phyloP scores from a whole-genome alignment of 2,329 filamentous ascomycete species.

The Claviceps quebecensis region DNA sequence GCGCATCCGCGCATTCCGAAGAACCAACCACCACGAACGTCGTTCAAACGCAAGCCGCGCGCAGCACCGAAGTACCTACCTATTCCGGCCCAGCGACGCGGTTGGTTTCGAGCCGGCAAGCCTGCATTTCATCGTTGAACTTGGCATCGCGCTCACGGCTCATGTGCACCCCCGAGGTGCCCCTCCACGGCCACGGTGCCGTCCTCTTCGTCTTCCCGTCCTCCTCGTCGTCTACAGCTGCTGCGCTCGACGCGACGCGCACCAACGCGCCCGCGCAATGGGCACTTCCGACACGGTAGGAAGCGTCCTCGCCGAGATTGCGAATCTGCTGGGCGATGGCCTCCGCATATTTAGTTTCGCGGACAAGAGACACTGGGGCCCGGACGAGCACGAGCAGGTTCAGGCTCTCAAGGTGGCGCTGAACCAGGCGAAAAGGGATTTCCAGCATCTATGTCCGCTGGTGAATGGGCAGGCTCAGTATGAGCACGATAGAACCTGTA shows the following conservation, averaged over 20 bases:
- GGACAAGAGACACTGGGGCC: slow-evolving; percentile 44
- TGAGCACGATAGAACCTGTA: slow-evolving; percentile 41
- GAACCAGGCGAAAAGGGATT: slow-evolving; percentile 46
- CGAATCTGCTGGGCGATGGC: slow-evolving; percentile 36
- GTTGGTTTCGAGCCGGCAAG: not conserved
- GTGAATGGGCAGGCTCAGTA: slow-evolving; percentile 44
- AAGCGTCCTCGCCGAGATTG: slow-evolving; percentile 43
- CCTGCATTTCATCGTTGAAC: not conserved
- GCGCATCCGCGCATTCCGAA: too few species aligned
- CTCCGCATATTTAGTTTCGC: slow-evolving; percentile 40
- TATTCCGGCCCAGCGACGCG: not conserved
- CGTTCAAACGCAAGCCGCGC: too few species aligned
- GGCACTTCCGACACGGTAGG: slow-evolving; percentile 38
- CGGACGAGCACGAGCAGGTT: slow-evolving; percentile 45
- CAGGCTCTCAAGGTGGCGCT: slow-evolving; percentile 39
- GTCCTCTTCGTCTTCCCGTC: not conserved
- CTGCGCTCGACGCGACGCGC: not conserved
- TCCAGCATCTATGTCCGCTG: slow-evolving; percentile 40
- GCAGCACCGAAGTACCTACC: too few species aligned
- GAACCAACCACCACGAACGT: too few species aligned
- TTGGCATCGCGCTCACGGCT: not conserved
- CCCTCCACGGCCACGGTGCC: not conserved
- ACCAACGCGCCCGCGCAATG: slow-evolving; percentile 13
- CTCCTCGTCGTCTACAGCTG: not conserved
- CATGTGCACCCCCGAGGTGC: slow-evolving; percentile 3